Percentiles rank a stretch among this genome's conserved stretches.
Conservation (phyloP, 345 rosid species). For the Luvunga scandens region DNA sequence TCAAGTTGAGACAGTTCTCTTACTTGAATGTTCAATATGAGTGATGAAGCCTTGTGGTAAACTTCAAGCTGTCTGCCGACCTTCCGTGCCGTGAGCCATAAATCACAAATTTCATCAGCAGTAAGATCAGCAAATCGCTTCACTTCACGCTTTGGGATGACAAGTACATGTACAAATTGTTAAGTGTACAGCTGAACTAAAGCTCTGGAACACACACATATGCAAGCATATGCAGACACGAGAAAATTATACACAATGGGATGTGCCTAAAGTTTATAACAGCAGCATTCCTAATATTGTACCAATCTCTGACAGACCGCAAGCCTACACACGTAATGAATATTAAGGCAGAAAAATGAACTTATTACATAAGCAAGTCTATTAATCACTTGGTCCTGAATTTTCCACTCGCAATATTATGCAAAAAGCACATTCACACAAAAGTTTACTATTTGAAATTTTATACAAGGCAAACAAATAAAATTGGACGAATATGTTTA, state of each 20-base stretch:
- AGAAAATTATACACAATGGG: no score
- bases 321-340: background rate
- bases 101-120: conserved; percentile 68
- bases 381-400: no score
- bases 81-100: conserved; percentile 81
- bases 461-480: no score
- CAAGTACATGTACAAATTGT: conserved; percentile 79
- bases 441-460: no score
- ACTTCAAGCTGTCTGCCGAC: conserved; percentile 68
- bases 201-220: no score
- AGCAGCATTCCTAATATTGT: background rate
- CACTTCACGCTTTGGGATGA: conserved; percentile 81
- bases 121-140: conserved; percentile 86
- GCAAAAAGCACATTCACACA: background rate
- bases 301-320: background rate
- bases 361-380: background rate
- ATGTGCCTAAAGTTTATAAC: background rate
- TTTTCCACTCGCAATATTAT: no score
- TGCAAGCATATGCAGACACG: no score
- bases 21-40: conserved; percentile 79
- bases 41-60: conserved; percentile 77
- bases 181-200: conserved; percentile 22
- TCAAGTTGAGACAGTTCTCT: background rate
- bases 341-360: background rate
- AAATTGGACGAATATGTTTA: no score